A percentile compares a stretch with the other conserved stretches of the same genome.
Conservation (phyloP, 352 stramenopile species). For the Phytophthora megakarya region DNA sequence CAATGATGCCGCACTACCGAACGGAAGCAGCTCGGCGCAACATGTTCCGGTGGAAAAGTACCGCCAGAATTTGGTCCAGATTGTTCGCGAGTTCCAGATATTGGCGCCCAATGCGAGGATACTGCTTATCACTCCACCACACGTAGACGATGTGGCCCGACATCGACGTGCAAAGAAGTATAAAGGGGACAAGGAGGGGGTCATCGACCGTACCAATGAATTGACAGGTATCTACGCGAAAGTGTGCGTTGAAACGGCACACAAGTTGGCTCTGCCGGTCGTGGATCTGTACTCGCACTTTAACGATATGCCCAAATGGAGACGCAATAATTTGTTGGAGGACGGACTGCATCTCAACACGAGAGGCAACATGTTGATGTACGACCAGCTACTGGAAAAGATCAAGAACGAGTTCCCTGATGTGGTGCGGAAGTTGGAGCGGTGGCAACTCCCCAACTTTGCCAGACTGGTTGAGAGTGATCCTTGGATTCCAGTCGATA, state of each 20-base stretch:
- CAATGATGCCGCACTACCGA: constrained; percentile 56
- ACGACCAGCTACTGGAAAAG: constrained; percentile 43
- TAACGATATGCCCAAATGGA: constrained; percentile 43
- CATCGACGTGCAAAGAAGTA: constrained; percentile 19
- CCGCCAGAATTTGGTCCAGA: constrained; percentile 42
- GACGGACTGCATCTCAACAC: constrained; percentile 60
- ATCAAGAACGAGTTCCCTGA: constrained; percentile 40
- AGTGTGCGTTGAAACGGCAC: constrained; percentile 43
- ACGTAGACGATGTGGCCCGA: constrained; percentile 39
- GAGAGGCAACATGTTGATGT: constrained; percentile 57
- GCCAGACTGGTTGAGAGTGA: constrained; percentile 23
- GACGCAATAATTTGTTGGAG: constrained; percentile 47
- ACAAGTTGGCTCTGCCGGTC: constrained; percentile 31
- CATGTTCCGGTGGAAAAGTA: constrained; percentile 61
- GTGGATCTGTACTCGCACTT: constrained; percentile 57
- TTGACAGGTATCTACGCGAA: constrained; percentile 40
- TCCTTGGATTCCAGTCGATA: constrained; percentile 19
- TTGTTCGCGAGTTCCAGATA: constrained; percentile 30
- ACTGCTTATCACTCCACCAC: constrained; percentile 52
- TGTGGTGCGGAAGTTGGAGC: constrained; percentile 25
- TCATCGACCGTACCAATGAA: constrained; percentile 48
- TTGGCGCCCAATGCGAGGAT: constrained; percentile 35
- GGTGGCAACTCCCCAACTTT: constrained; percentile 29
- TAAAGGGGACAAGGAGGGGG: constrained; percentile 20
- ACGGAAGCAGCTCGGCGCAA: constrained; percentile 34